Percentiles rank a stretch among this genome's conserved stretches.
Evolutionary conservation across 139 green algal species (phyloP).

Genomic region (Chlorella sorokiniana): DNA sequence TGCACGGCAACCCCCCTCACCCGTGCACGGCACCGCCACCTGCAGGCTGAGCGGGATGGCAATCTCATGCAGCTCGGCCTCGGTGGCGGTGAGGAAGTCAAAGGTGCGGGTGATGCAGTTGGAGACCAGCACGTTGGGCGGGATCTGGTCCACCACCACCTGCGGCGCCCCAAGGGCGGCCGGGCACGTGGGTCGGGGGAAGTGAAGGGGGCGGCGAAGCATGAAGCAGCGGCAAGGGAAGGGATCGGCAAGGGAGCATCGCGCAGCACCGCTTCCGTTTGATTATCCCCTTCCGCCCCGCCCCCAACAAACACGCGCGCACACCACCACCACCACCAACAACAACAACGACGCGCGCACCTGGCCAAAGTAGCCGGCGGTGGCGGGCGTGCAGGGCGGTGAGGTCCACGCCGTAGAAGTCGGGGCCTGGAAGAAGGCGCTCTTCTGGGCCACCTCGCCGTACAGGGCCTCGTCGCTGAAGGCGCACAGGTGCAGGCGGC

Average conservation of each 20-base stretch:
- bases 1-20: background rate
- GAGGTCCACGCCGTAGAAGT: constrained; percentile 92
- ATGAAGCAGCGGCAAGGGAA: background rate
- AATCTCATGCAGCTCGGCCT: constrained; percentile 83
- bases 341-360: background rate
- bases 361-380: constrained; percentile 56
- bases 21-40: constrained; percentile 29
- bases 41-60: constrained; percentile 74
- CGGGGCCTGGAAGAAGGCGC: constrained; percentile 79
- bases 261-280: too few species aligned
- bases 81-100: constrained; percentile 76
- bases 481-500: constrained; percentile 81
- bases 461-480: constrained; percentile 88
- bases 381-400: constrained; percentile 73
- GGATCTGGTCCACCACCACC: constrained; percentile 94
- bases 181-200: background rate
- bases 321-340: background rate
- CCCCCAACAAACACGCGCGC: background rate
- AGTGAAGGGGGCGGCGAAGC: background rate
- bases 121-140: constrained; percentile 75
- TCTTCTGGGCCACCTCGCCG: constrained; percentile 70
- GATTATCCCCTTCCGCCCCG: too few species aligned
- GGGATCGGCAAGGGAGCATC: background rate
- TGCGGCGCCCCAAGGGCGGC: too few species aligned
- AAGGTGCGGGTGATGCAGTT: constrained; percentile 58